Evolutionary conservation across 163 green algal genomes (phyloP), one percentile per base, ranked within the genome.

Genomic region (Scenedesmus sp.): DNA sequence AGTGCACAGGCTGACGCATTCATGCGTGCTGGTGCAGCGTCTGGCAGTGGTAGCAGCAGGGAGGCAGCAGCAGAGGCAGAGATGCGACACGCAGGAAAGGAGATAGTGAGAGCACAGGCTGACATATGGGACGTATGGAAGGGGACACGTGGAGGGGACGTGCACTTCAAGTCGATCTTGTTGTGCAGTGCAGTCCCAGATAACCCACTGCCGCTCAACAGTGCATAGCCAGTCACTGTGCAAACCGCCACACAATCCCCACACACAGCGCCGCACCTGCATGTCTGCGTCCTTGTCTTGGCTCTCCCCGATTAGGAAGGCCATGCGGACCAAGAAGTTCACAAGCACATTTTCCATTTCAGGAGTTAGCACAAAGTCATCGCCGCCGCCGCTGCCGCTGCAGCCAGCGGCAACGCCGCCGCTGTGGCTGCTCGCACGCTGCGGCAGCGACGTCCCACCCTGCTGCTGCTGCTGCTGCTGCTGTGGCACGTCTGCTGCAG

Each of bases 251-350:
- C 62, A 23, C 12, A 12, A 34, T 95, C 94, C 74, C 82, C 26
- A 52, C 9, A 9, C 73, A 15, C 5, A 10, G 73, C 56, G 88
- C 79, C 2, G 90, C 90, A 60, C 84, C 84, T 89, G 64, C 82
- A 92, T 89, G 26, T 92, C 89, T 20, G 82, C 46, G 84, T 93
- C 90, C 87, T 96, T 96, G 55, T 97, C 92, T 79, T 94, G 94
- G 20, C 84, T 79, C 83, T 96, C 92, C 79, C 92, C 92, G 52
- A 98, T 91, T 8, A 96, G 23, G 88, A 99, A 98, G 4, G 95
- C 93, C 92, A 99, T 97, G 74, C 97, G 97, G 56, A 97, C 92
- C 23, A 99, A 87, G 91, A 99, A 99, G 90, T 96, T 98, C n/a
- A 99, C 85, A 54, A 99, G 86, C 89, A 96, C 94, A 64, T 99